A percentile compares a stretch with the other conserved stretches of the same genome.
phyloP scores from a whole-genome alignment of 257 asterid species.

The Ajuga chamaepitys region DNA sequence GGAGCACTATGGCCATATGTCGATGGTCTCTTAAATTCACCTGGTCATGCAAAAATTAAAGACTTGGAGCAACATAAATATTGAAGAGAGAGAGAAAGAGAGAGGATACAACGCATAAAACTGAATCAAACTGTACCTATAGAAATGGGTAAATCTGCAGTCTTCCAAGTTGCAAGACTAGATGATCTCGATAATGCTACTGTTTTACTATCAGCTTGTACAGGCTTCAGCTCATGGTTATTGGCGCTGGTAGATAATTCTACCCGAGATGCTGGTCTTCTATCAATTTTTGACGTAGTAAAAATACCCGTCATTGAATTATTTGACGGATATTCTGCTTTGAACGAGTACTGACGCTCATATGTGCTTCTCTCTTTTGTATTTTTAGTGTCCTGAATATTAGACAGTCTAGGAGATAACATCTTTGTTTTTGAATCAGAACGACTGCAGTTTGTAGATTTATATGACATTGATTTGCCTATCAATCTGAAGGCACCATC shows the following conservation, averaged over 20 bases:
- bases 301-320: slow-evolving; percentile 32
- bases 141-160: slow-evolving; percentile 33
- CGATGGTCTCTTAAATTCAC: slow-evolving; percentile 60
- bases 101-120: slow-evolving; percentile 12
- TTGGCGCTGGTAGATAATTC: slow-evolving; percentile 33
- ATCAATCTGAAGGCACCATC: slow-evolving; percentile 54
- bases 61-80: slow-evolving; percentile 8
- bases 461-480: slow-evolving; percentile 70
- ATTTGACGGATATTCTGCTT: slow-evolving; percentile 34
- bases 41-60: slow-evolving; percentile 30
- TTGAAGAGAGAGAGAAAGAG: not conserved
- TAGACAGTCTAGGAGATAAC: slow-evolving; percentile 56
- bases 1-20: slow-evolving; percentile 16
- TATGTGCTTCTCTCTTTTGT: slow-evolving; percentile 43
- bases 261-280: slow-evolving; percentile 32
- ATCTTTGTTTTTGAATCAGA: slow-evolving; percentile 60
- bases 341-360: slow-evolving; percentile 63
- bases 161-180: slow-evolving; percentile 50
- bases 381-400: slow-evolving; percentile 40
- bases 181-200: slow-evolving; percentile 40
- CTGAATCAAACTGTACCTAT: slow-evolving; percentile 33
- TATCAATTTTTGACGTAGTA: slow-evolving; percentile 40
- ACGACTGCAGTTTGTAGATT: slow-evolving; percentile 39
- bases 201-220: slow-evolving; percentile 43
- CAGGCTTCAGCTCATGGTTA: slow-evolving; percentile 40